Conservation (phyloP, 495 filamentous ascomycete species). For the Hypoxylon trugodes region DNA sequence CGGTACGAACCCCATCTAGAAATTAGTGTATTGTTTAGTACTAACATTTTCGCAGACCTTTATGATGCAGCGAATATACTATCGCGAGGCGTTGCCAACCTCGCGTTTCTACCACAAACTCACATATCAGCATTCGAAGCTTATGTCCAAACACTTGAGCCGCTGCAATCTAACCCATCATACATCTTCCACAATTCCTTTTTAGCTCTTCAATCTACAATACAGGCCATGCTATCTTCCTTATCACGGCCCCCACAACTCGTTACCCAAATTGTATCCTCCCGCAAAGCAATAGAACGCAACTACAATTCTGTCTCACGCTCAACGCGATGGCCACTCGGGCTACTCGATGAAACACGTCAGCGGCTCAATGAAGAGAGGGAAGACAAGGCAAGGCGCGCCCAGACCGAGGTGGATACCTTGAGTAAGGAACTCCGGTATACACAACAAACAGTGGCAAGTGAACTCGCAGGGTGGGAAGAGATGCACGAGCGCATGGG, state of each 20-base stretch:
- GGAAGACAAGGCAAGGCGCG: slow-evolving; percentile 73
- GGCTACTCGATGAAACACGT: slow-evolving; percentile 87
- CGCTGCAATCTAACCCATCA: slow-evolving; percentile 77
- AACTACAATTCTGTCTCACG: slow-evolving; percentile 76
- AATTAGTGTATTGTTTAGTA: slow-evolving; percentile 40
- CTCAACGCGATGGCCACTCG: slow-evolving; percentile 79
- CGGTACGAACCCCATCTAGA: slow-evolving; percentile 53
- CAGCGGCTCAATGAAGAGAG: slow-evolving; percentile 81
- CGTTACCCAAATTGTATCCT: slow-evolving; percentile 71
- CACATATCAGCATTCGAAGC: slow-evolving; percentile 76
- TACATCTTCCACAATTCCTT: slow-evolving; percentile 76
- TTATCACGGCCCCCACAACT: slow-evolving; percentile 83
- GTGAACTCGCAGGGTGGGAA: slow-evolving; percentile 92
- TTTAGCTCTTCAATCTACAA: slow-evolving; percentile 77
- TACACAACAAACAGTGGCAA: slow-evolving; percentile 91
- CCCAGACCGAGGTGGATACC: slow-evolving; percentile 68
- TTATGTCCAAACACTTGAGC: slow-evolving; percentile 72
- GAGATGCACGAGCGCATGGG: slow-evolving; percentile 84
- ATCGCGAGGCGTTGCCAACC: slow-evolving; percentile 63
- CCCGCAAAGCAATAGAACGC: slow-evolving; percentile 75
- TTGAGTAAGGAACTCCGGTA: slow-evolving; percentile 83
- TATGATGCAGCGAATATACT: slow-evolving; percentile 71
- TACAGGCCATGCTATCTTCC: slow-evolving; percentile 79
- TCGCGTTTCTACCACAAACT: slow-evolving; percentile 70
- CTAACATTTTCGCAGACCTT: slow-evolving; percentile 64